Conservation (phyloP, 1,284 basidiomycete genomes). For the Pseudomicrostroma phylloplanum region DNA sequence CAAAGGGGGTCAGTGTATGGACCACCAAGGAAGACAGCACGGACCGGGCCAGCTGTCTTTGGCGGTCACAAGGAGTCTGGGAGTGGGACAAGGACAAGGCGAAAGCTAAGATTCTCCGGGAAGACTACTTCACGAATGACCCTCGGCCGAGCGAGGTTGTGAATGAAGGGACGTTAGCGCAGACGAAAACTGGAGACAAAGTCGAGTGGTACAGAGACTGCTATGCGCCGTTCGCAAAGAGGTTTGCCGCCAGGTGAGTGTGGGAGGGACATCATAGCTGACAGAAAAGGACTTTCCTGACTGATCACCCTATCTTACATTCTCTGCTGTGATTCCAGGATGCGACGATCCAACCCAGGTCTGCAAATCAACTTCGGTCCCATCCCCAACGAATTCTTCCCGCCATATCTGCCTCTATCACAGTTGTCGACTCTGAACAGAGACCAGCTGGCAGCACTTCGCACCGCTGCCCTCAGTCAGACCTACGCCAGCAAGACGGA, state of each 20-base stretch:
- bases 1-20: conserved; percentile 33
- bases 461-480: conserved; percentile 18
- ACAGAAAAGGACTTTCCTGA: not conserved
- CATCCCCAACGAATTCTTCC: conserved; percentile 49
- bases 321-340: not conserved
- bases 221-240: conserved; percentile 38
- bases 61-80: conserved; percentile 92
- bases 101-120: conserved; percentile 69
- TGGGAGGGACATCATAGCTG: not conserved
- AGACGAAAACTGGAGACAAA: conserved; percentile 13
- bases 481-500: conserved; percentile 25
- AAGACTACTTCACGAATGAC: conserved; percentile 72
- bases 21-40: conserved; percentile 51
- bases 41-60: conserved; percentile 69
- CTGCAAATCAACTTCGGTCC: conserved; percentile 39
- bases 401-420: conserved; percentile 30
- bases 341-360: conserved; percentile 11
- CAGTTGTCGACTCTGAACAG: conserved; percentile 10
- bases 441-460: conserved; percentile 12
- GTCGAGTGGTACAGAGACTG: conserved; percentile 49
- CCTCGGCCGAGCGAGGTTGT: conserved; percentile 16
- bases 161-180: not conserved
- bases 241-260: conserved; percentile 18
- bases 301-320: too few relatives aligned
- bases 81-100: conserved; percentile 69